Evolutionary conservation across 208 protist genomes (phyloP).

Genomic region (Tritrichomonas foetus): DNA sequence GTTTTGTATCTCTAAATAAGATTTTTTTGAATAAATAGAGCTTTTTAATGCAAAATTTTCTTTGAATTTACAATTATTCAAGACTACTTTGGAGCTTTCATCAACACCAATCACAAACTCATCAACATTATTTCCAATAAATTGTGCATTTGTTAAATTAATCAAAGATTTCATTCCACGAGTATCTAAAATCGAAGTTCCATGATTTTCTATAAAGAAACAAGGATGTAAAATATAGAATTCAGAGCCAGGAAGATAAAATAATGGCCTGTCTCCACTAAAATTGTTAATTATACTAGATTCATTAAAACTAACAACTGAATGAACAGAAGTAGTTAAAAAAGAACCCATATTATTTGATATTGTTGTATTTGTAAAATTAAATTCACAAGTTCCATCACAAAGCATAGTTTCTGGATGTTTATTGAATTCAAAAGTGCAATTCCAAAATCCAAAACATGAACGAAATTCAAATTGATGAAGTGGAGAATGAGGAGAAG

Average conservation of each 20-base stretch:
- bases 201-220: background rate
- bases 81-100: background rate
- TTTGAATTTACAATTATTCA: background rate
- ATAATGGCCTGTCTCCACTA: background rate
- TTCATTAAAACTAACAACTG: conserved; percentile 20
- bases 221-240: background rate
- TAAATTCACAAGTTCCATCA: conserved; percentile 40
- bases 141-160: background rate
- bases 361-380: background rate
- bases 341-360: background rate
- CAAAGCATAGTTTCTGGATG: background rate
- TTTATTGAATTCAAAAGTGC: conserved; percentile 10
- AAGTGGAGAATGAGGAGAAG: background rate
- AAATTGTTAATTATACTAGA: background rate
- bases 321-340: background rate
- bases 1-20: background rate
- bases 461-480: conserved; percentile 36
- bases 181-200: background rate
- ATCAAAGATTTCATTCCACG: background rate
- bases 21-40: background rate
- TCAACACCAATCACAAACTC: background rate
- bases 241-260: background rate
- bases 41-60: background rate
- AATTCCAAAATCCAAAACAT: conserved; percentile 38
- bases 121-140: background rate